These are phyloP conservation scores for Nothopassalora personata DNA, from an alignment of 2,329 filamentous ascomycete genomes.

Conservation along the genomic window DNA sequence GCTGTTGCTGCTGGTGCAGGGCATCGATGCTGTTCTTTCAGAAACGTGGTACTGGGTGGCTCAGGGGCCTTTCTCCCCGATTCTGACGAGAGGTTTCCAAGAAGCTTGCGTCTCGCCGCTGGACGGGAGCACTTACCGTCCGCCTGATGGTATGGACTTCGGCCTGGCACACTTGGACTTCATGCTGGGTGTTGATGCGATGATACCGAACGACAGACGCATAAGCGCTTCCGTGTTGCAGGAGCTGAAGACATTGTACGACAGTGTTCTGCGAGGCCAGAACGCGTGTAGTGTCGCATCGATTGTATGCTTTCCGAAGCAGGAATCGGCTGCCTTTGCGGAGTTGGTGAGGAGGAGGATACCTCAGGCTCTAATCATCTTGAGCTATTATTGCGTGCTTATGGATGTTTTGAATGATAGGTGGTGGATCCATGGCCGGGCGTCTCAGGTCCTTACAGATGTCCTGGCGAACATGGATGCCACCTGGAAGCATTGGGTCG, in stretches of 20 bases:
- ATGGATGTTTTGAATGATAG: slow-evolving; percentile 24
- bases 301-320: slow-evolving; percentile 30
- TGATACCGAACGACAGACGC: slow-evolving; percentile 26
- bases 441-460: slow-evolving; percentile 23
- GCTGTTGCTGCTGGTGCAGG: slow-evolving; percentile 25
- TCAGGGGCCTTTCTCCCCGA: slow-evolving; percentile 28
- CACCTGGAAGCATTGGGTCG: slow-evolving; percentile 28
- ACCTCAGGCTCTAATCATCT: slow-evolving; percentile 28
- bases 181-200: slow-evolving; percentile 28
- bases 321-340: slow-evolving; percentile 24
- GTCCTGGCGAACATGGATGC: slow-evolving; percentile 22
- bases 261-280: slow-evolving; percentile 14
- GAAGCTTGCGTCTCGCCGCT: slow-evolving; percentile 5
- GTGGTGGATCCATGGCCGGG: slow-evolving; percentile 30
- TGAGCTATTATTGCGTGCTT: slow-evolving; percentile 29
- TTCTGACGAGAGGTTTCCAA: slow-evolving; percentile 24
- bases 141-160: slow-evolving; percentile 28
- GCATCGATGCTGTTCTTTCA: slow-evolving; percentile 21
- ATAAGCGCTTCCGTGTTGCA: slow-evolving; percentile 23
- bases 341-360: slow-evolving; percentile 23
- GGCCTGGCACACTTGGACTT: slow-evolving; percentile 30
- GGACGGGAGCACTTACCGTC: slow-evolving; percentile 5
- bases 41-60: slow-evolving; percentile 28
- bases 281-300: slow-evolving; percentile 21
- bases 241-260: slow-evolving; percentile 27